Conservation (phyloP, 176 grass and related monocot species). For the Cenchrus americanus region DNA sequence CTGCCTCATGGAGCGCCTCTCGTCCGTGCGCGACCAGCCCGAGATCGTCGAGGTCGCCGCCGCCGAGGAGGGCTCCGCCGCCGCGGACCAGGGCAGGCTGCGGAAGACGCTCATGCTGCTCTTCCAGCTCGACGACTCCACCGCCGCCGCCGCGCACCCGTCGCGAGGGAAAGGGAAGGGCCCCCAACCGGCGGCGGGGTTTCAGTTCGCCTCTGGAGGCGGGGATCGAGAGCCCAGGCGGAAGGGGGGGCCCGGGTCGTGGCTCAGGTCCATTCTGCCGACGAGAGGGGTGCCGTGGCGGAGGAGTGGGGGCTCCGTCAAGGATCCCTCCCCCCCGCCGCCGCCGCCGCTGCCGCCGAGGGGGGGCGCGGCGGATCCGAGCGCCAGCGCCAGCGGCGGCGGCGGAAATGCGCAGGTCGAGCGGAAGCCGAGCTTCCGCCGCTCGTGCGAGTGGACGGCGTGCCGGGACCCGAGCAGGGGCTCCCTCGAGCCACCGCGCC, state of each 20-base stretch:
- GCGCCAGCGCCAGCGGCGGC: background rate
- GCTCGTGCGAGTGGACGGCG: constrained; percentile 66
- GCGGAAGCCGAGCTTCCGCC: constrained; percentile 54
- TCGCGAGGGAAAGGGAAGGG: background rate
- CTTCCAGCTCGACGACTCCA: constrained; percentile 87
- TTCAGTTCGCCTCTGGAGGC: background rate
- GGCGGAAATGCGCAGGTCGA: constrained; percentile 28
- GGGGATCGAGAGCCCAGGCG: constrained; percentile 38
- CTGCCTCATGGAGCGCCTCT: constrained; percentile 89
- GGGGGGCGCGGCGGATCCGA: constrained; percentile 19
- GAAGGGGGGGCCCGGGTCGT: constrained; percentile 47
- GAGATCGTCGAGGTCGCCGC: constrained; percentile 73
- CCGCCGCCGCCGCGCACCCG: background rate
- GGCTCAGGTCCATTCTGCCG: constrained; percentile 67
- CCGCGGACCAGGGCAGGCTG: constrained; percentile 42
- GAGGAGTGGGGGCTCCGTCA: constrained; percentile 25
- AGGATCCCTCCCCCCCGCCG: constrained; percentile 32
- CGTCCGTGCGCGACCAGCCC: constrained; percentile 57
- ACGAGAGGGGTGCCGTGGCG: constrained; percentile 46
- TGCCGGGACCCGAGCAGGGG: constrained; percentile 47
- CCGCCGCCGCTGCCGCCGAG: constrained; percentile 30
- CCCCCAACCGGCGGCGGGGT: constrained; percentile 19
- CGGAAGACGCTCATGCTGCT: constrained; percentile 83
- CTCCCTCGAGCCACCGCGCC: constrained; percentile 61
- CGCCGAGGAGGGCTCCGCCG: background rate